Evolutionary conservation across 2,329 filamentous ascomycete genomes (phyloP).

Genomic region (Colletotrichum filicis): DNA sequence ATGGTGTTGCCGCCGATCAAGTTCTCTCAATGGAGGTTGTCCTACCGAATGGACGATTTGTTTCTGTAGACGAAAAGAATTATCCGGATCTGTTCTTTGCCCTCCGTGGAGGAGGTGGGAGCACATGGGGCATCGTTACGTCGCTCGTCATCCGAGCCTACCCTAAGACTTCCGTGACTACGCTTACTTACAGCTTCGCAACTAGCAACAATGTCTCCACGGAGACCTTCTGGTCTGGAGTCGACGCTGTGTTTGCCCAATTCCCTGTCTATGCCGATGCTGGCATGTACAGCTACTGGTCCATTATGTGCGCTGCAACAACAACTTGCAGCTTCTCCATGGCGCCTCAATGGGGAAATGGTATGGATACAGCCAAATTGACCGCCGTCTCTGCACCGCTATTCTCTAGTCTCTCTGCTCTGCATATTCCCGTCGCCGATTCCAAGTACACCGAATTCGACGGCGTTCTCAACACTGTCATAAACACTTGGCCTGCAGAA

Average conservation of each 20-base stretch:
- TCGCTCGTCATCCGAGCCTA: constrained; percentile 55
- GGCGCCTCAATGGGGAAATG: constrained; percentile 28
- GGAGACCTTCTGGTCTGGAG: constrained; percentile 45
- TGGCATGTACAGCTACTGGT: constrained; percentile 49
- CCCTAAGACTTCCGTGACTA: constrained; percentile 46
- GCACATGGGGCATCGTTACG: constrained; percentile 56
- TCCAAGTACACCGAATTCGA: constrained; percentile 45
- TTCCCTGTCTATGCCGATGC: constrained; percentile 49
- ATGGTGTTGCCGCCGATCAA: constrained; percentile 49
- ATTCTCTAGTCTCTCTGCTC: constrained; percentile 38
- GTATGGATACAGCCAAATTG: constrained; percentile 45
- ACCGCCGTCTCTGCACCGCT: constrained; percentile 47
- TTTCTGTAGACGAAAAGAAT: constrained; percentile 46
- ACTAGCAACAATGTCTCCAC: constrained; percentile 41
- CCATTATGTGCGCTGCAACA: constrained; percentile 10
- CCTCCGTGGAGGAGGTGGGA: constrained; percentile 58
- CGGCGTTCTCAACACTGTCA: constrained; percentile 36
- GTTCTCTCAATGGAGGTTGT: constrained; percentile 47
- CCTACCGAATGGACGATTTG: constrained; percentile 44
- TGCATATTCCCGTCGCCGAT: constrained; percentile 40
- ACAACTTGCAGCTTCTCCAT: constrained; percentile 44
- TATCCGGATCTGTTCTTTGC: constrained; percentile 61
- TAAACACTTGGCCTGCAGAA: constrained; percentile 38
- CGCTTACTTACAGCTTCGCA: constrained; percentile 41
- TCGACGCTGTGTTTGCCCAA: constrained; percentile 42